Percentiles rank a stretch among this genome's conserved stretches.
Evolutionary conservation across 257 asterid species (phyloP).

Genomic region (Paulownia fortunei): DNA sequence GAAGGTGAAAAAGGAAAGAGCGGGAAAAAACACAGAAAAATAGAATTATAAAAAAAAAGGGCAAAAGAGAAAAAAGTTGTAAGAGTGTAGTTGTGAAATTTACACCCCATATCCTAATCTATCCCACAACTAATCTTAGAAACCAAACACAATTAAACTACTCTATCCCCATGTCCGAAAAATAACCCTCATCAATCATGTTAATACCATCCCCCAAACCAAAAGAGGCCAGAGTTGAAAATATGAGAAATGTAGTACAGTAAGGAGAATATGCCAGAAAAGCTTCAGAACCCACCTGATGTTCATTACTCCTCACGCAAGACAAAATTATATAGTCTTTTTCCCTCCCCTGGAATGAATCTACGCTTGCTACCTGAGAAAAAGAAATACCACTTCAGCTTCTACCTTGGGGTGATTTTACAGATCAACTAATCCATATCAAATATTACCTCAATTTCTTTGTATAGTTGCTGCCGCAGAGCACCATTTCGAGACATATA

Average conservation of each 20-base stretch:
- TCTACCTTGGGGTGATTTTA: neutral
- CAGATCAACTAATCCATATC: neutral
- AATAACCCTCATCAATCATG: neutral
- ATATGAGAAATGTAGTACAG: conserved; percentile 3
- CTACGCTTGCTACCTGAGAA: conserved; percentile 97
- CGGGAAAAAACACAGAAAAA: neutral
- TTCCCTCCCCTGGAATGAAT: conserved; percentile 99
- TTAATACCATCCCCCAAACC: neutral
- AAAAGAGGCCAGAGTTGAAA: conserved; percentile 8
- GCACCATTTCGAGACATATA: conserved; percentile 98
- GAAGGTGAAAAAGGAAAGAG: neutral
- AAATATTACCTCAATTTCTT: conserved; percentile 88
- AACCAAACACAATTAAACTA: neutral
- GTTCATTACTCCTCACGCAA: conserved; percentile 98
- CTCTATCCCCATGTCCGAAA: neutral
- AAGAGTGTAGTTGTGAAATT: too few species aligned
- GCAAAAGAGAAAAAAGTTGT: too few species aligned
- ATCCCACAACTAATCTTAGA: neutral
- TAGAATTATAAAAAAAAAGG: neutral
- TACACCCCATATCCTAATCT: neutral
- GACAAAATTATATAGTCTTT: conserved; percentile 94
- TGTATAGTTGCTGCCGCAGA: conserved; percentile 94
- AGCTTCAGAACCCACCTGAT: conserved; percentile 67
- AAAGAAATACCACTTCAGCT: conserved; percentile 24
- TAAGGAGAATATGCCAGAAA: neutral